Base-by-base conservation (phyloP, 768 basidiomycete species). In the Dioszegia aurantiaca region DNA sequence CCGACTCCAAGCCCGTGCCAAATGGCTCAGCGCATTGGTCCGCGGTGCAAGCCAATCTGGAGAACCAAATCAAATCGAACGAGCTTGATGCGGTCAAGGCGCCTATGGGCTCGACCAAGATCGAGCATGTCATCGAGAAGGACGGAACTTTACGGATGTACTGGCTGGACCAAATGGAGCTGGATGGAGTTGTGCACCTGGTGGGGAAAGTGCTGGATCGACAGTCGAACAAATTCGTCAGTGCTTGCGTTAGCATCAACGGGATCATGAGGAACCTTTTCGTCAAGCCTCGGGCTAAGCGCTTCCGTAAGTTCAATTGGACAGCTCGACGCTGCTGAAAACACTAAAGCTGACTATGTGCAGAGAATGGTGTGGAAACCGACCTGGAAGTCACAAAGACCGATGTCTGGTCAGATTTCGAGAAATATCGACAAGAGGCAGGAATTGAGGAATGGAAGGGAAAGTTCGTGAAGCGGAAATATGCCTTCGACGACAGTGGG, bases 161-260 rank as follows among this genome's bases (percentile, higher is more conserved):
- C 80, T 99, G 95, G 95, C 80, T 97, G 21, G 95, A 99, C 72
- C 90, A 90, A 69, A 84, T 93, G 31, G 91, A 98, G 72, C 83
- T 87, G 16, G 61, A 76, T 24, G 94, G 92, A 3, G 84, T 83
- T 59, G 80, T 99, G 3, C 87, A 90, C 72, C 87, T 99, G 63
- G 83, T 89, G 42, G 95, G 95, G 6, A 98, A 98, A 78, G 83
- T 92, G 41, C 84, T 87, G 65, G 90, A 93, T 77, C 87, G 86
- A 76, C 77, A 80, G 4, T 82, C 84, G 2, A 70, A 80, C 16
- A 74, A 70, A 53, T 69, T 69, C 84, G 78, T 89, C 3, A 93
- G 90, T 6, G 90, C 88, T 62, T 93, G 90, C 67, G 81, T 98
- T 39, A 87, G 86, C 1, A 83, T 99, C 49, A 84, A 88, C 57